Conservation (phyloP, 768 basidiomycete genomes). For the Sutorius australiensis region DNA sequence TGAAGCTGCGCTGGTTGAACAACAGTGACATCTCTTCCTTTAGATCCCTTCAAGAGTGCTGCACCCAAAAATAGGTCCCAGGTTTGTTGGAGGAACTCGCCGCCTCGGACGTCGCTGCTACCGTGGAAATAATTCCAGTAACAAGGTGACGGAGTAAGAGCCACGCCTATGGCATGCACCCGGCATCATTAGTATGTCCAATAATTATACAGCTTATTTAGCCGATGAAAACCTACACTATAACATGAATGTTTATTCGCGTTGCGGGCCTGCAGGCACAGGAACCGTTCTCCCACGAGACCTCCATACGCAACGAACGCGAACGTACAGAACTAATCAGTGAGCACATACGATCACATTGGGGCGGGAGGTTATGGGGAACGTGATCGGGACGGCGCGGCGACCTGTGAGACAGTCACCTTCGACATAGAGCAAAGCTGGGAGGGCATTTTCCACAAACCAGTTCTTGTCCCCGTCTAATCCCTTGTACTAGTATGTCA, state of each 20-base stretch:
- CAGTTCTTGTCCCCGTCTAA: conserved; percentile 36
- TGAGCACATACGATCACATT: conserved; percentile 35
- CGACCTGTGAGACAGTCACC: conserved; percentile 41
- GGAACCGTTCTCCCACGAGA: conserved; percentile 34
- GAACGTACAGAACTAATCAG: conserved; percentile 24
- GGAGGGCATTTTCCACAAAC: conserved; percentile 37
- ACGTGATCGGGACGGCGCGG: conserved; percentile 42
- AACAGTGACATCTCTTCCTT: too few species aligned
- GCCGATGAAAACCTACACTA: conserved; percentile 26
- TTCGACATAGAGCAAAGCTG: conserved; percentile 38
- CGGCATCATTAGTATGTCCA: background rate
- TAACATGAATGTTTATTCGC: conserved; percentile 37
- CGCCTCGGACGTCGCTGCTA: conserved; percentile 3
- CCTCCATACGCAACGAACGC: conserved; percentile 32
- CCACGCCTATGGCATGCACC: conserved; percentile 24
- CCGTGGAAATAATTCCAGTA: conserved; percentile 35
- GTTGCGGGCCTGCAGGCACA: conserved; percentile 24
- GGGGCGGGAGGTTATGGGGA: conserved; percentile 40
- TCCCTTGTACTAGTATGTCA: conserved; percentile 39
- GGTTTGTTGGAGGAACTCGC: conserved; percentile 19
- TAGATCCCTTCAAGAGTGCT: background rate
- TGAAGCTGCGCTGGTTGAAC: too few species aligned
- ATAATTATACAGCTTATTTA: background rate
- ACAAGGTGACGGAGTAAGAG: conserved; percentile 33
- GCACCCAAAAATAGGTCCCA: conserved; percentile 18